Conservation (phyloP, 768 basidiomycete genomes). For the Rhodotorula graminis region DNA sequence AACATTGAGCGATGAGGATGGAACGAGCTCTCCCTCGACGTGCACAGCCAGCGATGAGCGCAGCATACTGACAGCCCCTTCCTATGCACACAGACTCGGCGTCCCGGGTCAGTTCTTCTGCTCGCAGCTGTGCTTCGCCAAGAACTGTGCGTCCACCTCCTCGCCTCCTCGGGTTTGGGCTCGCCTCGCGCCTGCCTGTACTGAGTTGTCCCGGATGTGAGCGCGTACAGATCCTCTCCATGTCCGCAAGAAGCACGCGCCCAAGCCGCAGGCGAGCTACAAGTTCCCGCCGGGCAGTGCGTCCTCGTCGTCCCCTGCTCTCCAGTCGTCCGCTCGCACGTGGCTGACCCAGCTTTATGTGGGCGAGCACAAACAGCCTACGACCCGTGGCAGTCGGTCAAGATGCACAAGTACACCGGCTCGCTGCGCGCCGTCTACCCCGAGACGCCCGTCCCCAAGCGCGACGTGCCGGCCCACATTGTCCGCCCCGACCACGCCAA, state of each 20-base stretch:
- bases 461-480: constrained; percentile 73
- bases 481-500: constrained; percentile 81
- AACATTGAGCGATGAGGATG: background rate
- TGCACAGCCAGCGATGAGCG: too few relatives aligned
- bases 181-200: too few relatives aligned
- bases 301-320: background rate
- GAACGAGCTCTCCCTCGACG: background rate
- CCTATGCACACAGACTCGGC: background rate
- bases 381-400: background rate
- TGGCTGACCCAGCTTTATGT: background rate
- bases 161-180: background rate
- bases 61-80: background rate
- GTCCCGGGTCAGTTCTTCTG: constrained; percentile 26
- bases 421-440: constrained; percentile 45
- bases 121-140: constrained; percentile 21
- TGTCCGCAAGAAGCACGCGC: constrained; percentile 18
- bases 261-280: background rate
- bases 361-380: background rate
- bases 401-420: constrained; percentile 42
- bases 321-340: background rate
- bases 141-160: constrained; percentile 20
- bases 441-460: constrained; percentile 67
- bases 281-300: constrained; percentile 21
- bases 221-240: background rate
- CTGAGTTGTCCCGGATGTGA: too few relatives aligned